These are phyloP conservation scores for Secale cereale DNA, from an alignment of 176 grass and related monocot genomes.

Conservation along the genomic window DNA sequence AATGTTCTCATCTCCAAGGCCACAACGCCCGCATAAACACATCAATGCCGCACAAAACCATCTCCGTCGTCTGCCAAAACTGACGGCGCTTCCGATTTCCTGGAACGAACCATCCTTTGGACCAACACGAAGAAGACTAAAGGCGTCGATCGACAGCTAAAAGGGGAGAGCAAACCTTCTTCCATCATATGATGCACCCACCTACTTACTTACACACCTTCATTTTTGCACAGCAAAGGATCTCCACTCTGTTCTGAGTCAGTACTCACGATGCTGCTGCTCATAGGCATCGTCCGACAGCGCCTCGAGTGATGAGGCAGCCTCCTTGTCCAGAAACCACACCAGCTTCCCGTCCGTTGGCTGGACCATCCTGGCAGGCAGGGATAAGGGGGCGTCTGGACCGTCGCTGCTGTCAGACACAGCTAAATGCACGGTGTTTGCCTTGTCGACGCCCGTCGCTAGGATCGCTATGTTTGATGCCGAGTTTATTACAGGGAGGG, in stretches of 20 bases:
- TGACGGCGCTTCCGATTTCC: neutral
- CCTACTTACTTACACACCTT: slow-evolving; percentile 28
- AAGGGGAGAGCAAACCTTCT: neutral
- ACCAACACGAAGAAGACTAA: slow-evolving; percentile 23
- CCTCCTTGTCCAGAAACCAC: slow-evolving; percentile 80
- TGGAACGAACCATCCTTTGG: slow-evolving; percentile 6
- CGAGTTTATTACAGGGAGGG: slow-evolving; percentile 85
- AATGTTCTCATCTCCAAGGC: neutral
- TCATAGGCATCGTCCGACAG: neutral
- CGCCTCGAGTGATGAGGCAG: slow-evolving; percentile 41
- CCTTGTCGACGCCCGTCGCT: slow-evolving; percentile 52
- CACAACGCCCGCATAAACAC: slow-evolving; percentile 15
- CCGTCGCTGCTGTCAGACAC: slow-evolving; percentile 20
- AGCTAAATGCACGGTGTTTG: slow-evolving; percentile 32
- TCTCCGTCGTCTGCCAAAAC: slow-evolving; percentile 6
- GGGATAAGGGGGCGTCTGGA: slow-evolving; percentile 3
- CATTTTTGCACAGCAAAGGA: slow-evolving; percentile 24
- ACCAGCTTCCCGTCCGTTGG: slow-evolving; percentile 68
- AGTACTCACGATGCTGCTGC: slow-evolving; percentile 15
- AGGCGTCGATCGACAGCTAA: slow-evolving; percentile 20
- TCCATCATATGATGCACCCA: slow-evolving; percentile 22
- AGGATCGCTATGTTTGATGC: slow-evolving; percentile 76
- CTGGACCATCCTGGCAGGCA: slow-evolving; percentile 60
- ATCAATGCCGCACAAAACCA: slow-evolving; percentile 27
- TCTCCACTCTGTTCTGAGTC: neutral